Evolutionary conservation across 2,329 filamentous ascomycete species (phyloP), one percentile per base, ranked within the genome.

Genomic region (Colletotrichum lindemuthianum): DNA sequence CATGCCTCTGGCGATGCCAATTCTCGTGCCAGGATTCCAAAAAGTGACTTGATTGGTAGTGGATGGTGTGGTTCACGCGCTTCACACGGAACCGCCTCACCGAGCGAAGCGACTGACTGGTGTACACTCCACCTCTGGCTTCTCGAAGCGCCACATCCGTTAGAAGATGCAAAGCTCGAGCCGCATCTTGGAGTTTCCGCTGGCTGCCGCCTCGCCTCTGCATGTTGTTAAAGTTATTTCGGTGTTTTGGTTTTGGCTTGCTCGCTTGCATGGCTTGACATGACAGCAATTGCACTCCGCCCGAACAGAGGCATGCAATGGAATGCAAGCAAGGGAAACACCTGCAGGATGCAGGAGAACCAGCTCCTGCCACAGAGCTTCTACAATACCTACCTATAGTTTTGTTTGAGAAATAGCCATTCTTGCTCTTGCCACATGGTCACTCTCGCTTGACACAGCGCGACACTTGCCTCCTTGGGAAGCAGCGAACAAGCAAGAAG

Each of bases 161-260:
- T 24, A 24, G 24, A 24, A 24, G 24, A 24, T 4, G 24, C 24
- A 24, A 24, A 24, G 24, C 24, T 24, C 24, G 24, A 10, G 48
- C 41, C 45, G 32, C 57, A 51, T 50, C 61, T 56, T 39, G 45
- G 40, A 56, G 41, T 32, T 49, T 13, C n/a, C 9, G 58, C 24
- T 48, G 45, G 45, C 16, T 39, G 24, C 24, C 8, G 24, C 24
- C 8, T 10, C 51, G 16, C 13, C 45, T 39, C 37, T 13, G 9
- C 37, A 13, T 40, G 6, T 40, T 40, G 16, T 56, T 60, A 60
- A 61, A 60, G 61, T 57, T 61, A 56, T 41, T 60, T 56, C 39
- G 39, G 61, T 56, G 61, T 65, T 65, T 56, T 65, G 61, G 51
- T 43, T 55, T 24, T n/a, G n/a, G 24, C 5, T 24, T 4, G 24